Conservation (phyloP, 1,284 basidiomycete genomes). For the Rhodotorula sp. region DNA sequence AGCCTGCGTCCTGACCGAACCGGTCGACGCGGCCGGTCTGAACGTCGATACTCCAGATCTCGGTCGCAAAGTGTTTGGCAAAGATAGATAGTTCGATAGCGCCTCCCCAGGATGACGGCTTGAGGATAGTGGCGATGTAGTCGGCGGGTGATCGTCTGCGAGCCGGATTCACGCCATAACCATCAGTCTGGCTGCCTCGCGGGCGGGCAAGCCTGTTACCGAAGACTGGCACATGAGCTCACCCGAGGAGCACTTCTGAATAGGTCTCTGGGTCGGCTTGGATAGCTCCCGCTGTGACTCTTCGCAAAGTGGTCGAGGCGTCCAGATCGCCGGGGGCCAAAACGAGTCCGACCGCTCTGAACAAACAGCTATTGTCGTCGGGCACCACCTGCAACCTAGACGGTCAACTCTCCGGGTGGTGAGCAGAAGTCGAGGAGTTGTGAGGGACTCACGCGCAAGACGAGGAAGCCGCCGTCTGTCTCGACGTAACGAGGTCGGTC, state of each 20-base stretch:
- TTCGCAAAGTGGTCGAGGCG: constrained; percentile 51
- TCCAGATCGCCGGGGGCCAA: constrained; percentile 75
- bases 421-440: background rate
- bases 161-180: background rate
- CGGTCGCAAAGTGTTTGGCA: constrained; percentile 71
- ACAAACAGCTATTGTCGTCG: constrained; percentile 67
- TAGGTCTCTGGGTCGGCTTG: constrained; percentile 66
- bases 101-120: constrained; percentile 82
- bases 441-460: constrained; percentile 18
- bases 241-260: constrained; percentile 81
- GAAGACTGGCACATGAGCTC: constrained; percentile 39
- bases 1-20: constrained; percentile 61
- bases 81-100: constrained; percentile 73
- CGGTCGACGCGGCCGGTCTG: constrained; percentile 84
- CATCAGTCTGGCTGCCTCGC: background rate
- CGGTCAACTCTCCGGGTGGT: background rate
- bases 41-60: constrained; percentile 86
- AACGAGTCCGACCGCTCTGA: constrained; percentile 76
- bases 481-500: constrained; percentile 6
- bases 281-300: constrained; percentile 80
- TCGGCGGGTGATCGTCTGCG: constrained; percentile 56
- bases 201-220: background rate
- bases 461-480: constrained; percentile 30
- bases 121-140: constrained; percentile 76
- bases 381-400: constrained; percentile 24